Percentiles rank a stretch among this genome's conserved stretches.
Conservation (phyloP, 306 rosid species). For the Rosa persica region DNA sequence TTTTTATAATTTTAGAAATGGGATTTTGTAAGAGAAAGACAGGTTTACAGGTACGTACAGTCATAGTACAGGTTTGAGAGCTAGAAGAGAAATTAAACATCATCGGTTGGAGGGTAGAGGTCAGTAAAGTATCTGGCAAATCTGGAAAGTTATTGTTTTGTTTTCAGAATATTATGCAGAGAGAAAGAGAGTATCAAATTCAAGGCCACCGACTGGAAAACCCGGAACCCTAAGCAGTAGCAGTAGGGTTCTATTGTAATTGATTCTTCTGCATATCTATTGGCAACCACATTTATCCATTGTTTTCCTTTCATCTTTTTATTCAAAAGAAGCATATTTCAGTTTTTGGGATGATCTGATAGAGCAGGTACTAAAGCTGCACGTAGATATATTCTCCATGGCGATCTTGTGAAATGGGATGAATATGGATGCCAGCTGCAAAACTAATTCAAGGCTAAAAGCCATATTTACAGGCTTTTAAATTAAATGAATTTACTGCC, state of each 20-base stretch:
- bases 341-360: background rate
- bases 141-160: slow-evolving; percentile 2
- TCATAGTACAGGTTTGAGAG: background rate
- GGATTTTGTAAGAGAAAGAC: background rate
- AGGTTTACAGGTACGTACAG: slow-evolving; percentile 6
- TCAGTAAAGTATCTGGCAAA: background rate
- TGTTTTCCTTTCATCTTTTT: background rate
- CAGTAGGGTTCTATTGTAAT: background rate
- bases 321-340: slow-evolving; percentile 1
- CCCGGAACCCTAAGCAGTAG: background rate
- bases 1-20: background rate
- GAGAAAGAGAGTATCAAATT: background rate
- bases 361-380: background rate
- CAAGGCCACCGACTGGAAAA: background rate
- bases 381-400: background rate
- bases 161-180: background rate
- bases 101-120: background rate
- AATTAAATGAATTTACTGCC: background rate
- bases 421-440: background rate
- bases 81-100: background rate
- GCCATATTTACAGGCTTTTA: background rate
- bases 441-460: background rate
- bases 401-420: background rate
- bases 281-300: background rate
- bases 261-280: background rate